Base-by-base conservation (phyloP, 108 stramenopile species). In the Nitzschia putrida region DNA sequence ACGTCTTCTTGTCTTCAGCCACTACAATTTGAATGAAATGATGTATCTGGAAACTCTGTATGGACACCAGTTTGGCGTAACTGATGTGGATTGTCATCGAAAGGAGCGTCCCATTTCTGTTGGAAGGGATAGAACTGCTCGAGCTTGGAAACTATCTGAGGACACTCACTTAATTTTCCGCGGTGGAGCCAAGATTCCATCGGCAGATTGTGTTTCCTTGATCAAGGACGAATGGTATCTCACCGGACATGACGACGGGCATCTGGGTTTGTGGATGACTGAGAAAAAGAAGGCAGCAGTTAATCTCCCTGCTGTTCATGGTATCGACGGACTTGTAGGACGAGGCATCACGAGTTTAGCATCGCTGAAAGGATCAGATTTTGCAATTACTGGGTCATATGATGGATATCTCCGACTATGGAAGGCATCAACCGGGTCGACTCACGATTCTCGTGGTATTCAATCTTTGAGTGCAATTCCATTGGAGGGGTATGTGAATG, bases 31-130 rank as follows among this genome's bases (percentile, higher is more conserved):
- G 59, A 82, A 86, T 51, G 90, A 94, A 71, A 93, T 95, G 94
- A 87, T 89, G n/a, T 97, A 97, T 65, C 71, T 99, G 22, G 99
- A 99, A 81, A 98, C 98, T 0, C 67, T 98, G 47, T 99, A 97
- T 68, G 99, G 99, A 14, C 99, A 99, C 67, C 96, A 98, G 81
- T 86, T 95, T 26, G 95, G 83, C 34, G 83, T 99, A 54, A 80
- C 79, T 0, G 81, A 68, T 25, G 73, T 99, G 23, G 93, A 95
- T 66, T 95, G 95, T 49, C 85, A 87, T 52, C 73, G 80, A 21
- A 84, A 90, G 44, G 95, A 94, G 68, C 84, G 96, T 25, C 94
- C 96, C 0, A 83, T 97, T 8, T 92, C 93, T 0, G 89, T 92
- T 13, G 93, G 84, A 34, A 64, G 85, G 53, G 98, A 98, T 73